phyloP scores from a whole-genome alignment of 129 eudicot genomes.

The Tanacetum coccineum region DNA sequence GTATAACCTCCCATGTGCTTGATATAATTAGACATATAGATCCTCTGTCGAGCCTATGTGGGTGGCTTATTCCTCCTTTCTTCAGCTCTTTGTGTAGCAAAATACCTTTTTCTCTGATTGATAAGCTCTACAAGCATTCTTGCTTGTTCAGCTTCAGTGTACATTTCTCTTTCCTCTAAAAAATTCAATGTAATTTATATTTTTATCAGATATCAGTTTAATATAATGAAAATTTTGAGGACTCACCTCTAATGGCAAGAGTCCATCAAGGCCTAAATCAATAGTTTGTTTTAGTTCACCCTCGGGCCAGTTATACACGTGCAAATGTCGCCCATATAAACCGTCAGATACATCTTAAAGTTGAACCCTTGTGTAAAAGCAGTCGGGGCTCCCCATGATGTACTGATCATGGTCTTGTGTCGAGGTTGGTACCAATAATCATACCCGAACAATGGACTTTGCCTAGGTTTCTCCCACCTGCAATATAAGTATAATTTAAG shows the following conservation, averaged over 20 bases:
- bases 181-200: no score
- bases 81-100: no score
- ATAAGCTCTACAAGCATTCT: no score
- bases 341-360: constrained; percentile 90
- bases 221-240: neutral
- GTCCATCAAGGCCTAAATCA: constrained; percentile 81
- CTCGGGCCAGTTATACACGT: constrained; percentile 86
- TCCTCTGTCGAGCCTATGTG: no score
- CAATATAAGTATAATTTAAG: neutral
- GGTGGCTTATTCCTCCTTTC: no score
- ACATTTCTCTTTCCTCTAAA: no score
- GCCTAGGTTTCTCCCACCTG: constrained; percentile 98
- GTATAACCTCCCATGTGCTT: no score
- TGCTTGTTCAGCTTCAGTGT: no score
- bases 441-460: constrained; percentile 84
- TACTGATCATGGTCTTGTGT: constrained; percentile 90
- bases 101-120: no score
- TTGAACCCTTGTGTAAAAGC: constrained; percentile 91
- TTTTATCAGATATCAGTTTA: no score
- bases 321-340: constrained; percentile 84
- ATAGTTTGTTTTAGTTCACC: constrained; percentile 88
- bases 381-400: constrained; percentile 93
- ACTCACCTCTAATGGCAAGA: constrained; percentile 79
- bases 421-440: constrained; percentile 99
- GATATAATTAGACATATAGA: no score